Evolutionary conservation across 805 yeast genomes (phyloP).

Genomic region (Saccharomycopsis sp.): DNA sequence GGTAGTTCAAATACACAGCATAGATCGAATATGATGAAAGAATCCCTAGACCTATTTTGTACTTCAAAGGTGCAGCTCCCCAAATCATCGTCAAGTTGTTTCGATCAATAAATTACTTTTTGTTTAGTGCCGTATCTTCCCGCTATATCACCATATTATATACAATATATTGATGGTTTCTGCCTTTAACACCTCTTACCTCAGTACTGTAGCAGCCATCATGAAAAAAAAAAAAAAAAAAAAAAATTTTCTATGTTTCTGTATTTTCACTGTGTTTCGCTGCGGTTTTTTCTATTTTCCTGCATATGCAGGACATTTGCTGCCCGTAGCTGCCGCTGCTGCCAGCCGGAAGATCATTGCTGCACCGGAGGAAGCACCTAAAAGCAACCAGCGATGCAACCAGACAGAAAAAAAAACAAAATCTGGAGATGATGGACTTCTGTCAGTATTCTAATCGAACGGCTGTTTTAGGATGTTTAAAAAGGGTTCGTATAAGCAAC

Average conservation of each 20-base stretch:
- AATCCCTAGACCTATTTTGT: slow-evolving; percentile 17
- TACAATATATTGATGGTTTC: neutral
- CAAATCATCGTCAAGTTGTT: slow-evolving; percentile 10
- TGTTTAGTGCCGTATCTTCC: neutral
- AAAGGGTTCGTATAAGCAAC: neutral
- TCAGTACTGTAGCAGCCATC: neutral
- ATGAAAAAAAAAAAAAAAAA: too few relatives aligned
- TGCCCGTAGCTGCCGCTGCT: neutral
- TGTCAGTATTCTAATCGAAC: neutral
- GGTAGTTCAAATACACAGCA: slow-evolving; percentile 11
- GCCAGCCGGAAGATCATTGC: neutral
- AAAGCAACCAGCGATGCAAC: neutral
- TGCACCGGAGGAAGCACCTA: neutral
- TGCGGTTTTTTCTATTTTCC: neutral
- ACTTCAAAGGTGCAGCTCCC: slow-evolving; percentile 10
- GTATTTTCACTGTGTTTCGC: neutral
- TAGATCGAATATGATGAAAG: slow-evolving; percentile 18
- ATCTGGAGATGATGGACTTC: neutral
- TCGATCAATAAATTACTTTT: neutral
- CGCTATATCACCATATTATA: neutral
- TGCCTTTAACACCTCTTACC: too few relatives aligned
- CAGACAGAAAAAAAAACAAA: neutral
- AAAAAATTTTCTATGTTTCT: too few relatives aligned
- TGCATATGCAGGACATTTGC: neutral
- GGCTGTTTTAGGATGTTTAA: neutral